Evolutionary conservation across 2,329 filamentous ascomycete species (phyloP), one percentile per base, ranked within the genome.

Genomic region (Aspergillus novofumigatus): DNA sequence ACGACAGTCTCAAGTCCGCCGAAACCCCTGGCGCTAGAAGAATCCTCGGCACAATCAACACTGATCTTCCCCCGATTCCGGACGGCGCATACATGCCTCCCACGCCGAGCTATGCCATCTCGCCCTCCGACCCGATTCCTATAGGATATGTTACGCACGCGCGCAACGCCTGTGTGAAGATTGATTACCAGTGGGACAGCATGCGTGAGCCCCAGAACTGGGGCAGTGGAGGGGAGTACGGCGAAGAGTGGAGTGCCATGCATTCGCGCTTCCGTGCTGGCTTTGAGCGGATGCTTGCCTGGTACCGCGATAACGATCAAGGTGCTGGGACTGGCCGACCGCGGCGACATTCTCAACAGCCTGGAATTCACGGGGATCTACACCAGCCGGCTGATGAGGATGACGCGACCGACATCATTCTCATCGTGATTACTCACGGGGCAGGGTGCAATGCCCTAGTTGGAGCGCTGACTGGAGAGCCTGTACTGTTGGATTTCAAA

Each of bases 181-280:
- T 97, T n/a, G 94, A 99, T 73, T 95, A 91, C 67, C 89, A 93
- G 66, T 99, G 94, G 93, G 92, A 99, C 69, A 97, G 92, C 58
- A 93, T 92, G 81, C 83, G 89, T 14, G 78, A 83, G 2, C 86
- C 90, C 0, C 81, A 91, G 47, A 81, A 87, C 60, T 97, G 94
- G 89, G 93, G 92, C 6, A 87, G 91, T 66, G 93, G 93, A 9
- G 94, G 93, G 42, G 83, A 88, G 47, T 90, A 91, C 65, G 92
- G 91, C 1, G 94, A 99, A 74, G 94, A 97, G 74, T 99, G 94
- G 94, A 89, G 91, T 29, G 81, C 86, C 3, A 97, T 99, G 94
- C 94, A 99, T 74, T 88, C 87, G 69, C 85, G 94, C 23, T 96
- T 97, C 67, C 84, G 92, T 41, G 84, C 81, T 59, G 93, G 93